phyloP scores from a whole-genome alignment of 2,329 filamentous ascomycete genomes.

The Rosellinia necatrix region DNA sequence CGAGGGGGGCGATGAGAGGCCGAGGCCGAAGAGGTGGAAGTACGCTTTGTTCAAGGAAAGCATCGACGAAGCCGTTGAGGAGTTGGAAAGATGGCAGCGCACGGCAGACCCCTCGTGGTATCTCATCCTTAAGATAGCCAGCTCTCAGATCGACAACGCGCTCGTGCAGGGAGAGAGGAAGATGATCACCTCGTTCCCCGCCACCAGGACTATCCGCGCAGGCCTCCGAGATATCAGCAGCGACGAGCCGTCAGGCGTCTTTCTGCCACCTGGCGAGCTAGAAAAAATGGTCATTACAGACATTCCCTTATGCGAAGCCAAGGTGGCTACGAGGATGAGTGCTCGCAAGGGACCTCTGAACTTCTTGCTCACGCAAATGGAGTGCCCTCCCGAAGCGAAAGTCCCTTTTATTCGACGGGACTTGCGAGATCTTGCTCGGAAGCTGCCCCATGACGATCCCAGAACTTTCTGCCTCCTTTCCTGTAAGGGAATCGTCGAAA shows the following conservation, averaged over 20 bases:
- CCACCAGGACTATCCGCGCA: not conserved
- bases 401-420: not conserved
- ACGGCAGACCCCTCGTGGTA: constrained; percentile 3
- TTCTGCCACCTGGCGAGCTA: not conserved
- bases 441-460: not conserved
- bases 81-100: constrained; percentile 1
- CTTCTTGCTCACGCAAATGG: not conserved
- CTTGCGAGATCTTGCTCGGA: not conserved
- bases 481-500: not conserved
- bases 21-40: not conserved
- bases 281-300: not conserved
- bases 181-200: not conserved
- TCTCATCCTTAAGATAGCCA: constrained; percentile 5
- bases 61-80: constrained; percentile 1
- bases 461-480: not conserved
- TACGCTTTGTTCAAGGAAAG: constrained; percentile 2
- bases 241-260: not conserved
- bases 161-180: not conserved
- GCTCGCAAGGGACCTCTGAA: not conserved
- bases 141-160: not conserved
- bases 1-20: not conserved
- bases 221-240: not conserved
- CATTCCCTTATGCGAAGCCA: constrained; percentile 5
- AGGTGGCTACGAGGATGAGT: not conserved
- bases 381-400: not conserved